Evolutionary conservation across 1,284 basidiomycete species (phyloP), one percentile per base, ranked within the genome.

Genomic region (Schizophyllum amplum): DNA sequence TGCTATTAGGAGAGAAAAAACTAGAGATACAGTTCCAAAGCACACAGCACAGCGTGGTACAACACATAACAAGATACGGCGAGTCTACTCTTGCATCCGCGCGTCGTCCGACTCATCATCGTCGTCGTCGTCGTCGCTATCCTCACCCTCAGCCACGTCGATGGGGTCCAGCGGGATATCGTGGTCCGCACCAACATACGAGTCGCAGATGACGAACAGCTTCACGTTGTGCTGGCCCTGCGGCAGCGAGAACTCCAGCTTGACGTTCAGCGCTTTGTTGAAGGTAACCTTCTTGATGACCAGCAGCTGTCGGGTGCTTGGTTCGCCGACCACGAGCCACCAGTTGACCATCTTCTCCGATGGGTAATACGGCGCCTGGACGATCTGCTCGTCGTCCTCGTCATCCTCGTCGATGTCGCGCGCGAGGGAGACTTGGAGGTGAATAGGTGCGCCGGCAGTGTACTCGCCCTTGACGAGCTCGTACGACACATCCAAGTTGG

Each of bases 221-320:
- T 92, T 94, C 60, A 98, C 77, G 11, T 80, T 74, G 67, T 96
- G 92, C 48, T 76, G 77, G 42, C 96, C 96, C 71, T 94, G 83
- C 0, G 90, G 85, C 52, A 97, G 70, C 24, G 83, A 89, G 66
- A 98, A 92, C 70, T 98, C 94, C 46, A 99, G 82, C 68, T 93
- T 93, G 58, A 92, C 86, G 22, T 77, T 74, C 13, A 97, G 78
- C 61, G 76, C 86, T 64, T 84, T 86, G 65, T 82, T 86, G 61
- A 98, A 84, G 0, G 96, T 98, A 22, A 98, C 91, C 59, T 90
- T 90, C 75, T 98, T 98, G 80, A 99, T 98, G 54, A 92, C 90
- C 26, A 95, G 84, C 48, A 99, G 75, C 64, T 90, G 87, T 59
- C 80, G 82, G 63, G 75, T 86, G 66, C 70, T 78, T 57, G 73